A percentile compares a stretch with the other conserved stretches of the same genome.
Evolutionary conservation across 176 grass and related monocot species (phyloP).

Genomic region (Tuctoria greenei): DNA sequence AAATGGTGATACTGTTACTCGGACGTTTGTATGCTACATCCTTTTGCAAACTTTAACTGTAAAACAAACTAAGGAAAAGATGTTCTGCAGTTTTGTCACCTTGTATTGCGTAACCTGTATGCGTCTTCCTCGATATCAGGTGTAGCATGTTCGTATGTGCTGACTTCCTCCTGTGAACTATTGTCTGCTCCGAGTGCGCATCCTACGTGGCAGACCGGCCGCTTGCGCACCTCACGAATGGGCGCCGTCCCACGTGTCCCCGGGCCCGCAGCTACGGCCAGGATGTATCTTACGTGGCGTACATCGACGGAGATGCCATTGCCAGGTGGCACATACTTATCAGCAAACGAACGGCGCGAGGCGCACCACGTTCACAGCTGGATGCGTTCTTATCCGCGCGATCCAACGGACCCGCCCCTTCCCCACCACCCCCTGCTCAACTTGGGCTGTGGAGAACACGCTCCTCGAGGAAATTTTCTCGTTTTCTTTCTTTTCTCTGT

Average conservation of each 20-base stretch:
- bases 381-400: constrained; percentile 60
- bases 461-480: not conserved
- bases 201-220: constrained; percentile 33
- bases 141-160: not conserved
- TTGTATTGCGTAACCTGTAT: not conserved
- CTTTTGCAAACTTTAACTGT: not conserved
- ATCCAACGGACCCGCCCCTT: constrained; percentile 58
- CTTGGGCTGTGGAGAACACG: not conserved
- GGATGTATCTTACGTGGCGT: constrained; percentile 40
- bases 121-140: not conserved
- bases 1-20: constrained; percentile 17
- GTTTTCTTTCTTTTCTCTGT: not conserved
- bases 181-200: not conserved
- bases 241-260: constrained; percentile 39
- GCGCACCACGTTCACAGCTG: constrained; percentile 37
- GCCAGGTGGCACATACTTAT: constrained; percentile 53
- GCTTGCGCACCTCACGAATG: not conserved
- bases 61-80: too few relatives aligned
- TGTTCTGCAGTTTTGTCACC: not conserved
- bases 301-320: not conserved
- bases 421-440: not conserved
- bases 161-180: not conserved
- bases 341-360: constrained; percentile 41
- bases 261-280: constrained; percentile 19
- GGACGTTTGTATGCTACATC: not conserved